These are phyloP conservation scores for Xylariaceae sp. DNA, from an alignment of 2,329 filamentous ascomycete species.

Conservation along the genomic window DNA sequence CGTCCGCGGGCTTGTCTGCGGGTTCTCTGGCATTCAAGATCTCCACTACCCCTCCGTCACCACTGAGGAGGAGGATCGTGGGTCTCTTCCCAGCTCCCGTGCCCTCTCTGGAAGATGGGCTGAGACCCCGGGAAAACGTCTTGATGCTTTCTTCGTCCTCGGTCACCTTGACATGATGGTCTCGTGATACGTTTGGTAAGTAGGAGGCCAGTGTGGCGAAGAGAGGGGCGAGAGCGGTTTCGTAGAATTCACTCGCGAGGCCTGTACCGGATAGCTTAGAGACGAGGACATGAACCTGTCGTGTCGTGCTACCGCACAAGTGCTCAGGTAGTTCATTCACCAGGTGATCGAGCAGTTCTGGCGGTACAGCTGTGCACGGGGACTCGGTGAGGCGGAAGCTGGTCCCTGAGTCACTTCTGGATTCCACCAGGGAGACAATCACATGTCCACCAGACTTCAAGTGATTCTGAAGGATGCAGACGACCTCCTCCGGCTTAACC, in stretches of 20 bases:
- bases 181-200: no score
- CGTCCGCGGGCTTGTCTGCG: conserved; percentile 1
- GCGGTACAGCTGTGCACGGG: conserved; percentile 29
- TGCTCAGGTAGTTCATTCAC: conserved; percentile 36
- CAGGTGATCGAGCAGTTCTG: conserved; percentile 33
- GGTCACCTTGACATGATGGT: no score
- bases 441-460: conserved; percentile 20
- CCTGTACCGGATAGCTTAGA: conserved; percentile 64
- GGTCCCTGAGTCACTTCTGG: conserved; percentile 8
- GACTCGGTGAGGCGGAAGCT: conserved; percentile 26
- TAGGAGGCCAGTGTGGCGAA: conserved; percentile 37
- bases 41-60: conserved; percentile 83
- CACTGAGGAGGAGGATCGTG: conserved; percentile 74
- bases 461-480: conserved; percentile 21
- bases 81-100: conserved; percentile 28
- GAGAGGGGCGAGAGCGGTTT: conserved; percentile 51
- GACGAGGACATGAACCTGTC: conserved; percentile 58
- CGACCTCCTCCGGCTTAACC: conserved; percentile 27
- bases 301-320: conserved; percentile 17
- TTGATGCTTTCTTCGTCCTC: conserved; percentile 58
- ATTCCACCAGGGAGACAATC: conserved; percentile 36
- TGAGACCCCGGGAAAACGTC: conserved; percentile 49
- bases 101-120: conserved; percentile 22
- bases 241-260: conserved; percentile 52
- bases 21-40: conserved; percentile 60